A percentile compares a stretch with the other conserved stretches of the same genome.
Evolutionary conservation across 169 alveolate species (phyloP).

Genomic region (Plasmodium inui): DNA sequence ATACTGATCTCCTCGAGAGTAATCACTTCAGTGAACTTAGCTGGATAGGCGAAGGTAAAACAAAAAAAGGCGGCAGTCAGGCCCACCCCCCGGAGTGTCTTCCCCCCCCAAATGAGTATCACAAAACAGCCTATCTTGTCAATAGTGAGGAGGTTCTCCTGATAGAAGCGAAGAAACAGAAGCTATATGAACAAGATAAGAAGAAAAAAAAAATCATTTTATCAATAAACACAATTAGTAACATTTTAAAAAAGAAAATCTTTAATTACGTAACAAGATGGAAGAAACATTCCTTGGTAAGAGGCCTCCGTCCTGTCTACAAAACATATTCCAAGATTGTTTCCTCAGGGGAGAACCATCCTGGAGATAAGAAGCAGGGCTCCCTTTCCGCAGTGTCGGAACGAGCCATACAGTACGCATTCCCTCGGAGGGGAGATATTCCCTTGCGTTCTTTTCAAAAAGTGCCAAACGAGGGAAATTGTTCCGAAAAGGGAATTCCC

Average conservation of each 20-base stretch:
- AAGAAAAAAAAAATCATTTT: conserved; percentile 17
- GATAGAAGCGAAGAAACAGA: not conserved
- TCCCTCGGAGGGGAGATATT: not conserved
- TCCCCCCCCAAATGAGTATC: not conserved
- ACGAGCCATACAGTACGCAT: not conserved
- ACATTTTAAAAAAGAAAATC: conserved; percentile 1
- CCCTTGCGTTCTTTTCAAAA: not conserved
- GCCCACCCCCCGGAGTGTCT: not conserved
- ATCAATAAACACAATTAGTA: not conserved
- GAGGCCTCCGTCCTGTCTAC: conserved; percentile 5
- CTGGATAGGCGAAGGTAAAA: not conserved
- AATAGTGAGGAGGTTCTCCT: not conserved
- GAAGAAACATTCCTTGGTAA: not conserved
- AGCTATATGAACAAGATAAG: not conserved
- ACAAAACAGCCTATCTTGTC: not conserved
- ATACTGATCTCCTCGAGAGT: not conserved
- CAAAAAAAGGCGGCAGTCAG: not conserved
- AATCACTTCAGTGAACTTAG: not conserved
- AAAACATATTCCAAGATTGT: conserved; percentile 28
- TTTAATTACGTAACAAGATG: not conserved
- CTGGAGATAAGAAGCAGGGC: not conserved
- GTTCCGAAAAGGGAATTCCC: not conserved
- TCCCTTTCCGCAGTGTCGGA: not conserved
- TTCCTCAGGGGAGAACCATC: not conserved
- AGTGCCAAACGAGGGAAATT: not conserved